Percentiles rank a stretch among this genome's conserved stretches.
Conservation (phyloP, 2,329 filamentous ascomycete genomes). For the Domatiomyces catenatus region DNA sequence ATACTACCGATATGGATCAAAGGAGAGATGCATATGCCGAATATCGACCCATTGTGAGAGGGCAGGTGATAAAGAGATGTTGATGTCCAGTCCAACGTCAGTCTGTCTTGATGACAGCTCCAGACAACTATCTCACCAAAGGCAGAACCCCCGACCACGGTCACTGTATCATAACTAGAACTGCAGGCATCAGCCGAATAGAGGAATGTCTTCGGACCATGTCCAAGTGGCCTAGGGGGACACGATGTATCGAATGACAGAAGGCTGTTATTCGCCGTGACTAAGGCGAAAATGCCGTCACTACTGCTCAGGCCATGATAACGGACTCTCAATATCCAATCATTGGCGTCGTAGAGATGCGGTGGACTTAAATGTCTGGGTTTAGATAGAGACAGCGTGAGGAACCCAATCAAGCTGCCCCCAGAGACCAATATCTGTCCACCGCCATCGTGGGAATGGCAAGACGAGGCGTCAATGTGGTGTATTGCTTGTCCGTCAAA, state of each 20-base stretch:
- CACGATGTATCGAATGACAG: slow-evolving; percentile 32
- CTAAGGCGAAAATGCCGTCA: slow-evolving; percentile 38
- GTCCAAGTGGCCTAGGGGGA: slow-evolving; percentile 29
- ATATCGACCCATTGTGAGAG: slow-evolving; percentile 83
- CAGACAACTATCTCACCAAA: slow-evolving; percentile 90
- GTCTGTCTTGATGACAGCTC: slow-evolving; percentile 41
- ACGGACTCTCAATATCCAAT: slow-evolving; percentile 63
- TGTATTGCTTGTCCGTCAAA: slow-evolving; percentile 10
- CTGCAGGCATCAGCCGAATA: slow-evolving; percentile 68
- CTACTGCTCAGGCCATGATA: slow-evolving; percentile 4
- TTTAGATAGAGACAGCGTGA: slow-evolving; percentile 18
- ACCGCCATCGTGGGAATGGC: slow-evolving; percentile 8
- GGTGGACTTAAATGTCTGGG: slow-evolving; percentile 23
- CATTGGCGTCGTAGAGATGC: slow-evolving; percentile 34
- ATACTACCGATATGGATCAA: slow-evolving; percentile 27
- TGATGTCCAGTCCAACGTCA: slow-evolving; percentile 17
- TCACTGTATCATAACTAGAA: slow-evolving; percentile 41
- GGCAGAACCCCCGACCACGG: slow-evolving; percentile 78
- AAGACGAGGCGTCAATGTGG: slow-evolving; percentile 6
- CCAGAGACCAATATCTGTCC: slow-evolving; percentile 48
- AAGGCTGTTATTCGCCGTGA: slow-evolving; percentile 81
- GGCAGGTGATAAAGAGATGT: slow-evolving; percentile 42
- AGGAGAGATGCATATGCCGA: slow-evolving; percentile 67
- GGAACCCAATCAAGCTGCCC: slow-evolving; percentile 32
- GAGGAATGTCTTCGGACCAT: slow-evolving; percentile 58